These are phyloP conservation scores for Dendrostoma leiphaemia DNA, from an alignment of 2,329 filamentous ascomycete species.

Conservation along the genomic window DNA sequence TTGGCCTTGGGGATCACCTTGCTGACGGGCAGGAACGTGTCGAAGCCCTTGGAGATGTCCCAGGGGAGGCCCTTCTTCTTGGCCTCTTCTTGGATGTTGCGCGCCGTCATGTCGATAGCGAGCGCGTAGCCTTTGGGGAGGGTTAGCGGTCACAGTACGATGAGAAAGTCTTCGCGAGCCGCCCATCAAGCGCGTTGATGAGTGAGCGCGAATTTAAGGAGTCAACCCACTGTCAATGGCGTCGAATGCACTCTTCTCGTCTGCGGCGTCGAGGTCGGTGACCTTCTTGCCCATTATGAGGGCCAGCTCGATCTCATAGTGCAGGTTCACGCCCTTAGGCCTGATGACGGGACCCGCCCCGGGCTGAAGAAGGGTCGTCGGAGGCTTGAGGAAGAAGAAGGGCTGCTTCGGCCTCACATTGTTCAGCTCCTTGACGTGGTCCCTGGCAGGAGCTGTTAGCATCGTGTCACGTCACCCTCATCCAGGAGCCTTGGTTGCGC, in stretches of 20 bases:
- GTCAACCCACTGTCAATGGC: constrained; percentile 68
- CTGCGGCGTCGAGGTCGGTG: constrained; percentile 71
- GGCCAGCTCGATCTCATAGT: constrained; percentile 94
- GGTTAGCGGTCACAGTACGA: neutral
- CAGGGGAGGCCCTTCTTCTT: constrained; percentile 97
- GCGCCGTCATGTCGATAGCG: constrained; percentile 94
- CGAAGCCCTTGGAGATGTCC: constrained; percentile 96
- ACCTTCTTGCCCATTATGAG: constrained; percentile 82
- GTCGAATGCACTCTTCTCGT: constrained; percentile 73
- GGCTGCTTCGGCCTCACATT: constrained; percentile 87
- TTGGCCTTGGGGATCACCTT: constrained; percentile 74
- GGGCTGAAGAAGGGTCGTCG: constrained; percentile 80
- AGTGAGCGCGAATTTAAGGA: neutral
- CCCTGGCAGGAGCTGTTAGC: constrained; percentile 48
- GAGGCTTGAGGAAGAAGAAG: constrained; percentile 98
- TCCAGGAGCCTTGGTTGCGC: too few relatives aligned
- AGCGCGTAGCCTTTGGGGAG: constrained; percentile 70
- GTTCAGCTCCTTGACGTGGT: constrained; percentile 91
- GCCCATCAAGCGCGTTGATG: too few relatives aligned
- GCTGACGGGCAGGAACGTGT: constrained; percentile 91
- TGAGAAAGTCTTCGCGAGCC: constrained; percentile 7
- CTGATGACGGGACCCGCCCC: constrained; percentile 76
- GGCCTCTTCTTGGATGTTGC: constrained; percentile 92
- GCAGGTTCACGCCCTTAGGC: constrained; percentile 79
- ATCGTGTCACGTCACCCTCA: too few relatives aligned